Base-by-base conservation (phyloP, 1,284 basidiomycete genomes). In the Boletus sp. region DNA sequence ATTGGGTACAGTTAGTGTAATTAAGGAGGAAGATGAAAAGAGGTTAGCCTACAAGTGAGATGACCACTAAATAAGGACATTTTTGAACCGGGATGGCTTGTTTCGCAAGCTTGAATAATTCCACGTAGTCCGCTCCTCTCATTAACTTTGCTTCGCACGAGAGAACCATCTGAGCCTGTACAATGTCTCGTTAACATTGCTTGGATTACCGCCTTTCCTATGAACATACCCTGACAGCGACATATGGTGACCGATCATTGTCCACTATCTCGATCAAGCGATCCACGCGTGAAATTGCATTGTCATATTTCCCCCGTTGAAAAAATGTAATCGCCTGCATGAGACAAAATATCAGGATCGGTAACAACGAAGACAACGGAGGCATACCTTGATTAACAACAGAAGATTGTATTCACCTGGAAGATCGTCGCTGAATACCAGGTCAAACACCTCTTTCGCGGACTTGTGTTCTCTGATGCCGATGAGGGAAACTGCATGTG, bases 381-480 rank as follows among this genome's bases (percentile, higher is more conserved):
- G 1, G 16, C 37, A 33, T 33, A 55, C 62, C 58, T 64, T 63
- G 43, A 63, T 52, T n/a, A 64, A 33, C 23, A 62, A 47, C 3
- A 62, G 31, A 28, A 52, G 28, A 4, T 13, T 63, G 11, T 31
- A 48, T n/a, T 62, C 62, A 6, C 14, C 23, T 5, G 28, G n/a
- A 5, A 35, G 28, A 27, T 31, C 23, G 2, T 52, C 43, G 5
- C 19, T 14, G 33, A 61, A 63, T 23, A 44, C 62, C 17, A 52
- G 38, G 21, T 64, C 62, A 23, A 64, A 61, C 7, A 8, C 28
- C 11, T 13, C 28, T 4, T 61, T 16, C 6, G 17, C 52, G 1
- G 33, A 28, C 4, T 52, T 57, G 2, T 43, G 21, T 4, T 64
- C 33, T 1, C 44, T 35, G 1, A 43, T 43, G 7, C 44, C 30